A percentile compares a stretch with the other conserved stretches of the same genome.
These are phyloP conservation scores for Primulina huaijiensis DNA, from an alignment of 257 asterid species.

Conservation along the genomic window DNA sequence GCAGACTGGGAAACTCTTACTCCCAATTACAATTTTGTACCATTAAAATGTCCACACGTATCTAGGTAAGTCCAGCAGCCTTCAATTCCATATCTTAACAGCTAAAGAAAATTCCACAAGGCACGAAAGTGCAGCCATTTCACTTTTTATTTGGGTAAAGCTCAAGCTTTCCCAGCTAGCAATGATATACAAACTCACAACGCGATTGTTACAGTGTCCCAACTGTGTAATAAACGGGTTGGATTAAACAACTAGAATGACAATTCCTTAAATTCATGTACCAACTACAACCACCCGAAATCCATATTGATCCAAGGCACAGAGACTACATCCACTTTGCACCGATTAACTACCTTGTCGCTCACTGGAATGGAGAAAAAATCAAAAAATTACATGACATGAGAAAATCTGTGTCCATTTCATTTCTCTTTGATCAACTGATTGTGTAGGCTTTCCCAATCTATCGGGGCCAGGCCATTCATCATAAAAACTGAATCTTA, in stretches of 20 bases:
- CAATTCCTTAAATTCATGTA: neutral
- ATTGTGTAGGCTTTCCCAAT: neutral
- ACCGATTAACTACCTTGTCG: neutral
- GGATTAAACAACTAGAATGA: conserved; percentile 1
- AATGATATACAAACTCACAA: neutral
- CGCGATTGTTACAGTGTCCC: neutral
- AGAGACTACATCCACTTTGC: neutral
- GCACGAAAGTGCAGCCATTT: neutral
- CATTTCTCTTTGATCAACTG: neutral
- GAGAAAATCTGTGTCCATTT: neutral
- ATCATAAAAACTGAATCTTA: conserved; percentile 27
- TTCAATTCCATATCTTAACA: conserved; percentile 11
- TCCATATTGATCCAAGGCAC: conserved; percentile 17
- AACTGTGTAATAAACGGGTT: conserved; percentile 1
- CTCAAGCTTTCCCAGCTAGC: conserved; percentile 1
- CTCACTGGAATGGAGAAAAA: neutral
- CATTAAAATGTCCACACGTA: neutral
- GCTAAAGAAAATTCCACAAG: conserved; percentile 2
- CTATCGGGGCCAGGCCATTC: conserved; percentile 15
- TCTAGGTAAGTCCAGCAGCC: conserved; percentile 13
- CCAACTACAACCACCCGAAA: neutral
- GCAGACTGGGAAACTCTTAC: neutral
- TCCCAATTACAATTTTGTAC: neutral
- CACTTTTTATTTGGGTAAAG: conserved; percentile 1
- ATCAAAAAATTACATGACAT: neutral